These are phyloP conservation scores for Colletotrichum cereale DNA, from an alignment of 2,329 filamentous ascomycete species.

Conservation along the genomic window DNA sequence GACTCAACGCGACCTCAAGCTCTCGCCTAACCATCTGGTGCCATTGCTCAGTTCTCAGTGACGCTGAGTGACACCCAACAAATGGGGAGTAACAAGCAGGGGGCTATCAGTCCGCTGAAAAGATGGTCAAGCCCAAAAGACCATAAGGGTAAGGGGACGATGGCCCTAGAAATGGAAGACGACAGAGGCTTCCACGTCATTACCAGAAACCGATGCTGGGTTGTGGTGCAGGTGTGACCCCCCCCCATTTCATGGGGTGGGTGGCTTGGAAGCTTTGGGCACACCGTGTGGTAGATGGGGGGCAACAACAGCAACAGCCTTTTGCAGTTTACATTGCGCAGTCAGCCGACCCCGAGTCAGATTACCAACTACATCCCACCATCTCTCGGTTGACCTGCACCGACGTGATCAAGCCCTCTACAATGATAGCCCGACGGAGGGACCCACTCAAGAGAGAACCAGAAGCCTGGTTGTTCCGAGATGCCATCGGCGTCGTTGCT, in stretches of 20 bases:
- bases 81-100: slow-evolving; percentile 9
- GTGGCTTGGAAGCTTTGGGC: slow-evolving; percentile 18
- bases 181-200: slow-evolving; percentile 27
- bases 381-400: neutral
- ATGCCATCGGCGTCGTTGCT: neutral
- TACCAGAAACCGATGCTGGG: slow-evolving; percentile 19
- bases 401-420: slow-evolving; percentile 2
- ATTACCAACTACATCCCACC: slow-evolving; percentile 33
- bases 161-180: neutral
- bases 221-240: slow-evolving; percentile 34
- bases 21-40: neutral
- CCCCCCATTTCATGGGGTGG: slow-evolving; percentile 39
- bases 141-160: slow-evolving; percentile 1
- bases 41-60: neutral
- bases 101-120: slow-evolving; percentile 22
- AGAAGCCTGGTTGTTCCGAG: neutral
- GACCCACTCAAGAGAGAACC: neutral
- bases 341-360: slow-evolving; percentile 9
- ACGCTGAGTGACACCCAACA: slow-evolving; percentile 5
- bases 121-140: neutral
- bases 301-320: slow-evolving; percentile 22
- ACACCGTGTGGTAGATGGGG: slow-evolving; percentile 1
- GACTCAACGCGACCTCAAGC: neutral
- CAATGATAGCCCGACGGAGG: neutral
- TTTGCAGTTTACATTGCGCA: slow-evolving; percentile 18